These are phyloP conservation scores for Xylariales sp. DNA, from an alignment of 2,329 filamentous ascomycete species.

Conservation along the genomic window DNA sequence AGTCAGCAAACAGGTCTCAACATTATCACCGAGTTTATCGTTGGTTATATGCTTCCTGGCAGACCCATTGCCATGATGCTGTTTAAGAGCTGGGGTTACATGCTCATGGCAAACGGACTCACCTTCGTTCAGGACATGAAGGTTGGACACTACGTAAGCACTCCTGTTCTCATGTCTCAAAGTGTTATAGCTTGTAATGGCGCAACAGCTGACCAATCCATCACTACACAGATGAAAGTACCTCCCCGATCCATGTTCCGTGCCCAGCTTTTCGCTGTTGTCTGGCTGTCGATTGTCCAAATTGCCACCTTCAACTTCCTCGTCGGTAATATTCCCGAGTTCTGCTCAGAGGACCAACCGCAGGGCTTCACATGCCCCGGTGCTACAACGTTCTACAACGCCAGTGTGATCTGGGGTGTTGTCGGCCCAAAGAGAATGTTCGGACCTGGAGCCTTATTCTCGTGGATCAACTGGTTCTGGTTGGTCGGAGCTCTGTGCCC, in stretches of 20 bases:
- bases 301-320: constrained; percentile 35
- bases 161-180: constrained; percentile 11
- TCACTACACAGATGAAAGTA: constrained; percentile 6
- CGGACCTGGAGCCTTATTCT: constrained; percentile 19
- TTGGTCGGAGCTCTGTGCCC: constrained; percentile 46
- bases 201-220: background rate
- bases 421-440: constrained; percentile 45
- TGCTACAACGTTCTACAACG: constrained; percentile 32
- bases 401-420: constrained; percentile 51
- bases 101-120: constrained; percentile 41
- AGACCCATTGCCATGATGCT: constrained; percentile 50
- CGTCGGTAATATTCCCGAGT: constrained; percentile 25
- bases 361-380: constrained; percentile 5
- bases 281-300: constrained; percentile 4
- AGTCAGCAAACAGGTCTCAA: constrained; percentile 47
- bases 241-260: constrained; percentile 4
- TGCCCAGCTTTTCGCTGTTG: constrained; percentile 3
- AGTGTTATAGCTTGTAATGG: background rate
- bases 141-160: constrained; percentile 24
- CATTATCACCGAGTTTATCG: constrained; percentile 50
- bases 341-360: constrained; percentile 14
- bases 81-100: constrained; percentile 42
- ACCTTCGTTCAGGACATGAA: constrained; percentile 38
- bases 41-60: constrained; percentile 44
- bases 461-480: constrained; percentile 39